Conservation (phyloP, 257 asterid species). For the Nicotiana obtusifolia region DNA sequence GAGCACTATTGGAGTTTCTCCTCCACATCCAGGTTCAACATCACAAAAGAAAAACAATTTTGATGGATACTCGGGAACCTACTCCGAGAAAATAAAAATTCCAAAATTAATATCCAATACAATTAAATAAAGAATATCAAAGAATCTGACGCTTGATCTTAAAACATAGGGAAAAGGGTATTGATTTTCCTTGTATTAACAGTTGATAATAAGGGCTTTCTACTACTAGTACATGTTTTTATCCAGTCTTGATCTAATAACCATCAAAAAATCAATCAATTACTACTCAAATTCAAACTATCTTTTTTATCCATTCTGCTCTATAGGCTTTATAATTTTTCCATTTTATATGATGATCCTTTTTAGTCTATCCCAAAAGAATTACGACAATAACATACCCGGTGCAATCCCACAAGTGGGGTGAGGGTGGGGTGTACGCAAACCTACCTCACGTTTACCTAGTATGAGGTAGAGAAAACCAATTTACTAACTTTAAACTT, state of each 20-base stretch:
- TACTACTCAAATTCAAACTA: background rate
- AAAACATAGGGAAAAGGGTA: background rate
- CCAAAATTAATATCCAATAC: background rate
- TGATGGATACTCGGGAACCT: constrained; percentile 83
- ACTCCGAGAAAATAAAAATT: background rate
- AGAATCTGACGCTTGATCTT: background rate
- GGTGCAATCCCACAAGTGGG: no score
- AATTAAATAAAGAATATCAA: background rate
- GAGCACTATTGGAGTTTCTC: constrained; percentile 83
- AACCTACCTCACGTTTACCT: no score
- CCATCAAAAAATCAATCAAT: background rate
- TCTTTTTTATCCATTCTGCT: background rate
- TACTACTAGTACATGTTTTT: background rate
- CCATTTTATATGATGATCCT: no score
- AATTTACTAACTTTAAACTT: no score
- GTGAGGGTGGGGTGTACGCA: no score
- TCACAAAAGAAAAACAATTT: constrained; percentile 90
- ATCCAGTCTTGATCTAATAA: background rate
- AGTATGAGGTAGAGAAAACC: no score
- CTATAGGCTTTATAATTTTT: background rate
- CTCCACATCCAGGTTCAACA: constrained; percentile 64
- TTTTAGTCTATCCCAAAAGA: no score
- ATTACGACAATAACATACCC: no score
- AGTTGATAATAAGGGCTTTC: background rate
- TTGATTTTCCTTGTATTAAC: background rate